Percentiles rank a stretch among this genome's conserved stretches.
phyloP scores from a whole-genome alignment of 352 stramenopile genomes.

The Phytophthora pinifolia region DNA sequence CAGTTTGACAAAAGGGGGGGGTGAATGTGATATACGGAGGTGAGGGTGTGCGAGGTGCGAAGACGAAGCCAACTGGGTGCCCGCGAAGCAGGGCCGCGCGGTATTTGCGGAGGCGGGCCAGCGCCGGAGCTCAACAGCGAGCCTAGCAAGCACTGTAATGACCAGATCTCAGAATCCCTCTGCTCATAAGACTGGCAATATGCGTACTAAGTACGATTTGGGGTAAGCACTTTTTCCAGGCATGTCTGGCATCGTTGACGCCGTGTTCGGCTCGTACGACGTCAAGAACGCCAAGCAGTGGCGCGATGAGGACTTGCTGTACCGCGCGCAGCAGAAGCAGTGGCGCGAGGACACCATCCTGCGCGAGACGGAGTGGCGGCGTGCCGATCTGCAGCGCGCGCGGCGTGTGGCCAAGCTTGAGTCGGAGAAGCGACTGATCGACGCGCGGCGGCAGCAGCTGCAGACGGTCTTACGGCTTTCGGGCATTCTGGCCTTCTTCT shows the following conservation, averaged over 20 bases:
- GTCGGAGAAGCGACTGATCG: slow-evolving; percentile 77
- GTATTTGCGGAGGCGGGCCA: too few relatives aligned
- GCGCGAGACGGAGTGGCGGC: slow-evolving; percentile 66
- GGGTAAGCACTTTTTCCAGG: slow-evolving; percentile 33
- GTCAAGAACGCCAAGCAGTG: slow-evolving; percentile 86
- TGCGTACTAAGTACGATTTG: too few relatives aligned
- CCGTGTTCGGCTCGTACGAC: slow-evolving; percentile 84
- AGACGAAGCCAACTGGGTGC: too few relatives aligned
- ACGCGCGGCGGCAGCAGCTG: slow-evolving; percentile 67
- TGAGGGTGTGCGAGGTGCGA: too few relatives aligned
- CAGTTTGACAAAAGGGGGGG: too few relatives aligned
- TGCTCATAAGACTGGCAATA: too few relatives aligned
- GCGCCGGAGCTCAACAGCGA: too few relatives aligned
- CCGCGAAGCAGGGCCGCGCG: too few relatives aligned
- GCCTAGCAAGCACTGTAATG: too few relatives aligned
- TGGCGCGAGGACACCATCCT: slow-evolving; percentile 75
- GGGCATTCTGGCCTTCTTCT: slow-evolving; percentile 67
- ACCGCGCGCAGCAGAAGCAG: slow-evolving; percentile 79
- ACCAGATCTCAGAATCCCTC: too few relatives aligned
- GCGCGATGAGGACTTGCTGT: slow-evolving; percentile 74
- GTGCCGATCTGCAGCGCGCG: slow-evolving; percentile 70
- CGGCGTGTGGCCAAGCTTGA: slow-evolving; percentile 74
- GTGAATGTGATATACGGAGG: too few relatives aligned
- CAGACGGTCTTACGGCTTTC: slow-evolving; percentile 62
- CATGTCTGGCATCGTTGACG: slow-evolving; percentile 65